A percentile compares a stretch with the other conserved stretches of the same genome.
These are phyloP conservation scores for Berberis thunbergii DNA, from an alignment of 164 flowering plant species.

Conservation along the genomic window DNA sequence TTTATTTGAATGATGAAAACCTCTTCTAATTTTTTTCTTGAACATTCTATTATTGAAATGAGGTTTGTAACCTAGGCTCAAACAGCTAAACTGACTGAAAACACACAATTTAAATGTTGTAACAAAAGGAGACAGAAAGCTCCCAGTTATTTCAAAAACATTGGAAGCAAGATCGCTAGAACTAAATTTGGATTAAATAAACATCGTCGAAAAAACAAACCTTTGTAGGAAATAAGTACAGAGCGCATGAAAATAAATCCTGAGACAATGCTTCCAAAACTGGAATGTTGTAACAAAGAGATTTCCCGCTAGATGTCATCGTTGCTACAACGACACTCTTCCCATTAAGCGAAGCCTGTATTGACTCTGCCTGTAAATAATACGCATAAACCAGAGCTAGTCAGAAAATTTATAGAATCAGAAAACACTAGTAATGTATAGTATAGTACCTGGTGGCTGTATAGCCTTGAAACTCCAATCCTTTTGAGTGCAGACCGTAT, in stretches of 20 bases:
- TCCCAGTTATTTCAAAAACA: no score
- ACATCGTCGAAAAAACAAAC: conserved; percentile 19
- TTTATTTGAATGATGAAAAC: no score
- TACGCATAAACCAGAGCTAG: not conserved
- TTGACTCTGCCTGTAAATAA: conserved; percentile 62
- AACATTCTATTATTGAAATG: no score
- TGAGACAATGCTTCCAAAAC: conserved; percentile 68
- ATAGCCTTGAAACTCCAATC: conserved; percentile 60
- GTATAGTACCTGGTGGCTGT: conserved; percentile 71
- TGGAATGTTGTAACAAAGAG: conserved; percentile 93
- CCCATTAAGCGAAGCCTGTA: conserved; percentile 63
- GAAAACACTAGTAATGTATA: conserved; percentile 1
- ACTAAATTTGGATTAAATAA: not conserved
- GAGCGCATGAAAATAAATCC: conserved; percentile 52
- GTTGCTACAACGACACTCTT: conserved; percentile 86
- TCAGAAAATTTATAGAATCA: not conserved
- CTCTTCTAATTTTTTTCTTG: no score
- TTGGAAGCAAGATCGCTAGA: not conserved
- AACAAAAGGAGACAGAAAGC: no score
- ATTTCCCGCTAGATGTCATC: conserved; percentile 96
- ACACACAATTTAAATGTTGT: no score
- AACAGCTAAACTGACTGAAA: no score
- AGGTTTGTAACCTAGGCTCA: no score
- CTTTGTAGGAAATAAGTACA: conserved; percentile 96
- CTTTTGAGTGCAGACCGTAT: conserved; percentile 41